Conservation (phyloP, 2,329 filamentous ascomycete genomes). For the Pseudopithomyces maydicus region DNA sequence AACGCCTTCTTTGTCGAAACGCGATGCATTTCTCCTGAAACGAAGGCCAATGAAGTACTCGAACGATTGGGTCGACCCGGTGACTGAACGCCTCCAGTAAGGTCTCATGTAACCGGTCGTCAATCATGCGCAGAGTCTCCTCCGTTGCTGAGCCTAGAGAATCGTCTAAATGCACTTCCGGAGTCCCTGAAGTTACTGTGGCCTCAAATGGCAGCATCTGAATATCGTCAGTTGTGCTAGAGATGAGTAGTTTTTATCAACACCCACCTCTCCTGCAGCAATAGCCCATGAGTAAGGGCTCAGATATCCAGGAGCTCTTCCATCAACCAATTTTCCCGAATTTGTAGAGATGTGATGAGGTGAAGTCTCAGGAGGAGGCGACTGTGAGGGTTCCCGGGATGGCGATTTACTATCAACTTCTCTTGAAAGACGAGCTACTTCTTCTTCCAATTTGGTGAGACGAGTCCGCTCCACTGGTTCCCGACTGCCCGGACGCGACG, state of each 20-base stretch:
- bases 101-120: slow-evolving; percentile 20
- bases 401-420: slow-evolving; percentile 25
- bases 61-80: slow-evolving; percentile 25
- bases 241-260: not conserved
- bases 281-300: slow-evolving; percentile 27
- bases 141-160: slow-evolving; percentile 6
- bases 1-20: slow-evolving; percentile 8
- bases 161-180: slow-evolving; percentile 1
- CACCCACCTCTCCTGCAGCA: slow-evolving; percentile 23
- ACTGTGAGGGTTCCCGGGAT: slow-evolving; percentile 20
- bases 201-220: slow-evolving; percentile 3
- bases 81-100: slow-evolving; percentile 20
- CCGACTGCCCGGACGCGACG: slow-evolving; percentile 12
- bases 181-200: not conserved
- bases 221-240: not conserved
- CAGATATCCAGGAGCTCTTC: slow-evolving; percentile 17
- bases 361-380: slow-evolving; percentile 15
- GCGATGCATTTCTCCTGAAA: slow-evolving; percentile 18
- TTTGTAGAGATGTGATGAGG: slow-evolving; percentile 1
- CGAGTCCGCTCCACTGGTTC: slow-evolving; percentile 19
- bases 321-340: slow-evolving; percentile 15
- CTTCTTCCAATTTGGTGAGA: slow-evolving; percentile 21
- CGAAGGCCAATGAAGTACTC: slow-evolving; percentile 26
- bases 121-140: slow-evolving; percentile 7
- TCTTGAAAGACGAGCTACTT: slow-evolving; percentile 21